Base-by-base conservation (phyloP, 2,329 filamentous ascomycete genomes). In the Penicillium sp. region DNA sequence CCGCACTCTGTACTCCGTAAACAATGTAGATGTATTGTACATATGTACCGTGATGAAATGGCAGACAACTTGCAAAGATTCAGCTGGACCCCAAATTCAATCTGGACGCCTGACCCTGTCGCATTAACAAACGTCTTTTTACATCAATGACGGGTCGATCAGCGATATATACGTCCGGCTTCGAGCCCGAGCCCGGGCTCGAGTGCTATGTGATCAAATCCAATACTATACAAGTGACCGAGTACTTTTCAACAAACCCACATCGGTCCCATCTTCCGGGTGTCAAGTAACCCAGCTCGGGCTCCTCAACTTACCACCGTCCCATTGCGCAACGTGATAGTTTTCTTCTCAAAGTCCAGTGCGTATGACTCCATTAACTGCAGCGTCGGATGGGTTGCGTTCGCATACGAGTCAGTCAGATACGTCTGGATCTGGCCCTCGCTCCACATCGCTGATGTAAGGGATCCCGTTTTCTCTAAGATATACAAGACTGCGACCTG, bases 401-500 rank as follows among this genome's bases (percentile, higher is more conserved):
- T 70, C 8, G 66, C 49, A 22, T 73, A 70, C 6, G 65, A 63
- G n/a, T 67, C 62, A 3, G 61, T 53, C 19, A 78, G 62, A 54
- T 78, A 78, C 25, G 61, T 67, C 37, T 72, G 63, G 62, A 79
- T 73, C 35, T 71, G 52, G 56, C 69, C 59, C 59, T 69, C 68
- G 0, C 74, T 68, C 57, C 70, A 65, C 59, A 71, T 63, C 33
- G 77, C 70, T 55, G 70, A 68, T 7, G 67, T 57, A 2, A 78
- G 56, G 0, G 69, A 70, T 8, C 70, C 72, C 0, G 76, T 77
- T 48, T 73, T 70, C 65, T 77, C 67, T 19, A 78, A 63, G 26
- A 78, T 74, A 57, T 75, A 76, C 22, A 88, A 78, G 6, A 78
- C 70, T 2, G 74, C 73, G 45, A 76, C 69, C 48, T 71, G 71